These are phyloP conservation scores for Monosporozyma servazzii DNA, from an alignment of 805 yeast species.

Conservation along the genomic window DNA sequence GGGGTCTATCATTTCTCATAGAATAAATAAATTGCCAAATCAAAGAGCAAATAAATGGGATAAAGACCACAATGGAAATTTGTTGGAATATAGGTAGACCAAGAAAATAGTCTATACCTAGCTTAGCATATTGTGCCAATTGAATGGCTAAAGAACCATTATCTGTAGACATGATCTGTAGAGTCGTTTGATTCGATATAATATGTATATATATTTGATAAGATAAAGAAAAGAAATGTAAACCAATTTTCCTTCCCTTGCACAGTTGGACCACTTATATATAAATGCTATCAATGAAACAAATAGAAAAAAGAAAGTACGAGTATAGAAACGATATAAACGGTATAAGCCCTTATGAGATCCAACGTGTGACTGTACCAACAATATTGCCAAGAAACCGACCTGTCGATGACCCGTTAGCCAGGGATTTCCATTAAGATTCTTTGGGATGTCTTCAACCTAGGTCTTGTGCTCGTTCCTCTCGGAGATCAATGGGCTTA, in stretches of 20 bases:
- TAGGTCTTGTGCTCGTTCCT: too few relatives aligned
- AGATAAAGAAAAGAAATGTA: not conserved
- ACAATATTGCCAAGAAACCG: too few relatives aligned
- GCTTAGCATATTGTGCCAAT: not conserved
- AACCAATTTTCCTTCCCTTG: not conserved
- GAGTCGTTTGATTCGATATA: too few relatives aligned
- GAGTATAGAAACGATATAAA: not conserved
- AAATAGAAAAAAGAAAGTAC: not conserved
- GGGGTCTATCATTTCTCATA: conserved; percentile 74
- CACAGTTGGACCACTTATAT: not conserved
- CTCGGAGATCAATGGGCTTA: too few relatives aligned
- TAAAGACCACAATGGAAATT: conserved; percentile 25
- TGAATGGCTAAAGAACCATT: not conserved
- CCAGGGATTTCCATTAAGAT: too few relatives aligned
- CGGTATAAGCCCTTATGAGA: not conserved
- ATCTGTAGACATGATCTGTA: not conserved
- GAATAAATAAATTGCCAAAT: conserved; percentile 61
- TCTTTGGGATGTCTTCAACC: too few relatives aligned
- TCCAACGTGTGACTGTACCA: too few relatives aligned
- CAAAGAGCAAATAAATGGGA: conserved; percentile 57
- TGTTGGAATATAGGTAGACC: conserved; percentile 32
- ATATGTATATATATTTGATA: too few relatives aligned
- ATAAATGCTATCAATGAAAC: too few relatives aligned
- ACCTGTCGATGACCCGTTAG: too few relatives aligned
- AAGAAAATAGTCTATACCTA: conserved; percentile 15